Evolutionary conservation across 208 protist species (phyloP).

Genomic region (Porcisia deanei): DNA sequence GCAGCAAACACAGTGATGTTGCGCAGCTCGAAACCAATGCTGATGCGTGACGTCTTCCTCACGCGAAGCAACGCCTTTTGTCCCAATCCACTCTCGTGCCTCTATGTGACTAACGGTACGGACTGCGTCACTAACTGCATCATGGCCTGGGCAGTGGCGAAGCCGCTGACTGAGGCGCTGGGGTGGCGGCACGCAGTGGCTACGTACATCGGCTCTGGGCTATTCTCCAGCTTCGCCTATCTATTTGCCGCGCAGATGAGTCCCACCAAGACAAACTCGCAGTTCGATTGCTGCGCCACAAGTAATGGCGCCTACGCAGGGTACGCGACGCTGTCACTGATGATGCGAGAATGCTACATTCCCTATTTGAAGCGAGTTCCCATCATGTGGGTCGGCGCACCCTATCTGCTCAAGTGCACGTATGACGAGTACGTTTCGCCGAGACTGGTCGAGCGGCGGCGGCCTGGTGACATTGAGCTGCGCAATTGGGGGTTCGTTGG

Average conservation of each 20-base stretch:
- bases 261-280: constrained; percentile 44
- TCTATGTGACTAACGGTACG: constrained; percentile 56
- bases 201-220: constrained; percentile 72
- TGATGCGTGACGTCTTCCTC: constrained; percentile 88
- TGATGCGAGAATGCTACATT: constrained; percentile 67
- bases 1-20: constrained; percentile 81
- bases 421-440: constrained; percentile 85
- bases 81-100: constrained; percentile 83
- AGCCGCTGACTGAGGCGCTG: constrained; percentile 58
- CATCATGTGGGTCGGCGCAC: constrained; percentile 47
- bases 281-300: constrained; percentile 64
- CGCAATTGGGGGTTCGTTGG: constrained; percentile 87
- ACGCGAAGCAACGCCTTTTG: constrained; percentile 52
- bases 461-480: constrained; percentile 54
- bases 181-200: constrained; percentile 55
- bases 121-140: constrained; percentile 71
- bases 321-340: constrained; percentile 67
- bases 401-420: constrained; percentile 70
- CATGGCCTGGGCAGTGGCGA: constrained; percentile 57
- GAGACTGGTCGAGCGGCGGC: constrained; percentile 54
- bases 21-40: constrained; percentile 76
- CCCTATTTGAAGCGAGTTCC: constrained; percentile 54
- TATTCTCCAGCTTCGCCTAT: constrained; percentile 86
- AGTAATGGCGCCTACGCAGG: constrained; percentile 82
- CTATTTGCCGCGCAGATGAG: constrained; percentile 65